A percentile compares a stretch with the other conserved stretches of the same genome.
Evolutionary conservation across 495 filamentous ascomycete genomes (phyloP).

Genomic region (Penicillium bovifimosum): DNA sequence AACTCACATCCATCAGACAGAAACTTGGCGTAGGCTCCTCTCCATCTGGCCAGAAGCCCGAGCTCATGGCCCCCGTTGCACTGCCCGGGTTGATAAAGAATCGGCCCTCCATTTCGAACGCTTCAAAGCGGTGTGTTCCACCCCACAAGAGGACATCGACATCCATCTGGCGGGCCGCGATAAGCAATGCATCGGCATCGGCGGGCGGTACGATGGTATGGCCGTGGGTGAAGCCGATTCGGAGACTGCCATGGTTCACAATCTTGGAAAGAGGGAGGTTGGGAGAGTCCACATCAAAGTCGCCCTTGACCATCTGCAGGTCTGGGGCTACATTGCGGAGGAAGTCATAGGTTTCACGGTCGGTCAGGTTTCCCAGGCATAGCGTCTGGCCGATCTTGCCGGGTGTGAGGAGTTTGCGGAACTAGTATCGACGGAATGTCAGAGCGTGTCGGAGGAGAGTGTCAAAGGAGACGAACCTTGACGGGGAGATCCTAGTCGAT

Average conservation of each 20-base stretch:
- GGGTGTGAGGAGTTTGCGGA: conserved; percentile 95
- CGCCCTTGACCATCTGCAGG: conserved; percentile 90
- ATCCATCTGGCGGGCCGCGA: conserved; percentile 91
- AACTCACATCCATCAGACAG: conserved; percentile 96
- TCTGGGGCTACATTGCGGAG: conserved; percentile 87
- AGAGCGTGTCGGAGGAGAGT: not conserved
- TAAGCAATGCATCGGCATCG: conserved; percentile 86
- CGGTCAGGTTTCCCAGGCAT: conserved; percentile 94
- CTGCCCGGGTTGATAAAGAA: conserved; percentile 99
- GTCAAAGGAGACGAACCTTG: conserved; percentile 56
- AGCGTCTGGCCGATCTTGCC: conserved; percentile 98
- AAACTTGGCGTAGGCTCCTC: conserved; percentile 93
- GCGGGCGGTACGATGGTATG: conserved; percentile 89
- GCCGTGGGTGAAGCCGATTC: conserved; percentile 95
- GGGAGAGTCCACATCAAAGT: conserved; percentile 88
- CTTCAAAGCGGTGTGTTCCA: conserved; percentile 95
- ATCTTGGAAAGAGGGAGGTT: conserved; percentile 89
- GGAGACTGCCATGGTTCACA: conserved; percentile 85
- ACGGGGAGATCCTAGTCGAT: conserved; percentile 71
- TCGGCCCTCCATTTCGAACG: conserved; percentile 96
- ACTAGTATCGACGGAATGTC: conserved; percentile 47
- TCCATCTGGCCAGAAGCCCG: conserved; percentile 61
- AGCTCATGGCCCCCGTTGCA: conserved; percentile 78
- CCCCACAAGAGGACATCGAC: conserved; percentile 97
- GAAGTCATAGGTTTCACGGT: conserved; percentile 90